Evolutionary conservation across 2,329 filamentous ascomycete genomes (phyloP).

Genomic region (Chaetomium sp.): DNA sequence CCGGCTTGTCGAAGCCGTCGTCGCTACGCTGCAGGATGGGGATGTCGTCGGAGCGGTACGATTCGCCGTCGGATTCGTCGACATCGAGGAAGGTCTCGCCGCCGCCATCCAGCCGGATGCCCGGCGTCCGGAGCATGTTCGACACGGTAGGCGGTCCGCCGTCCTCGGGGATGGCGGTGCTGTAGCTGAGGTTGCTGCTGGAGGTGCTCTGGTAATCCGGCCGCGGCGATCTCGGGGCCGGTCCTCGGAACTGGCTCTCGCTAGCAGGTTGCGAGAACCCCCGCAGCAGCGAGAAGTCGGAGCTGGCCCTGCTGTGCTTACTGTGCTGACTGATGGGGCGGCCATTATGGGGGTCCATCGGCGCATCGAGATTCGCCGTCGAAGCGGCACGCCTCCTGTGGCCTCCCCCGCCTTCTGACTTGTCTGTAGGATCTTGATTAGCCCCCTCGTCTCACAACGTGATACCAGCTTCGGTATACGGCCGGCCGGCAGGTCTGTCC

Average conservation of each 20-base stretch:
- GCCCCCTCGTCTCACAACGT: constrained; percentile 8
- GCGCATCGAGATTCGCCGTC: constrained; percentile 54
- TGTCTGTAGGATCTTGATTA: constrained; percentile 28
- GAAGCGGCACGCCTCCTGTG: constrained; percentile 54
- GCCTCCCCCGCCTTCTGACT: constrained; percentile 34
- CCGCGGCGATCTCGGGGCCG: constrained; percentile 42
- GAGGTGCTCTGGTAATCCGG: constrained; percentile 37
- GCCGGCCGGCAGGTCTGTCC: background rate
- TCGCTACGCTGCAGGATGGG: constrained; percentile 61
- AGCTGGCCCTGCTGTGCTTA: constrained; percentile 65
- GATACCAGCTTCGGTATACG: background rate
- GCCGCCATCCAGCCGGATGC: constrained; percentile 45
- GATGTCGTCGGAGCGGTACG: constrained; percentile 59
- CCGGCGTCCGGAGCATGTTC: constrained; percentile 45
- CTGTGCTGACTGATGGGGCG: constrained; percentile 54
- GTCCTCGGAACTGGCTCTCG: constrained; percentile 34
- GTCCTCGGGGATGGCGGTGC: constrained; percentile 39
- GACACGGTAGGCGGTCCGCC: constrained; percentile 40
- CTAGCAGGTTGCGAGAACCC: constrained; percentile 45
- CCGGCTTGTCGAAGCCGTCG: constrained; percentile 49
- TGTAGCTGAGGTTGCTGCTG: constrained; percentile 26
- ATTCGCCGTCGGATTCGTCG: constrained; percentile 64
- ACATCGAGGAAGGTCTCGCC: constrained; percentile 56
- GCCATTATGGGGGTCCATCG: constrained; percentile 40
- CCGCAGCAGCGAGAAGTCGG: constrained; percentile 57